Evolutionary conservation across 768 basidiomycete genomes (phyloP).

Genomic region (Boletus bicolor): DNA sequence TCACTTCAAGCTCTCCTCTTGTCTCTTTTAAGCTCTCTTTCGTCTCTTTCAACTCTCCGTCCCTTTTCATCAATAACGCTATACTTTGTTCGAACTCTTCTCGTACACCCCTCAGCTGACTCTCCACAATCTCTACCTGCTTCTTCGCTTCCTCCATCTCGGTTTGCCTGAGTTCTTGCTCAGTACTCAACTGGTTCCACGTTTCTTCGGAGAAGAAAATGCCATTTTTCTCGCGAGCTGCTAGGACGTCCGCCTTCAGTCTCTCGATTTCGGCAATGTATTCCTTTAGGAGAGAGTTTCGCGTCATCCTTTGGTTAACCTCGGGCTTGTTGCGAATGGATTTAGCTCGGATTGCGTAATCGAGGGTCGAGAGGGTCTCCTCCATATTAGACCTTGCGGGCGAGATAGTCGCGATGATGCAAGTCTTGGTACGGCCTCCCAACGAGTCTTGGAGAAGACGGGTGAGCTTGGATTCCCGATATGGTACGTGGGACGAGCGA

Average conservation of each 20-base stretch:
- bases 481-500: conserved; percentile 87
- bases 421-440: conserved; percentile 95
- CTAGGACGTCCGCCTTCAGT: conserved; percentile 83
- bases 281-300: conserved; percentile 88
- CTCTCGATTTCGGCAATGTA: conserved; percentile 92
- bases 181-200: conserved; percentile 77
- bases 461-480: conserved; percentile 96
- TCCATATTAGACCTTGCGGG: conserved; percentile 93
- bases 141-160: conserved; percentile 81
- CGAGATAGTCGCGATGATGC: conserved; percentile 94
- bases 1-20: conserved; percentile 49
- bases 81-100: conserved; percentile 94
- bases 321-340: conserved; percentile 95
- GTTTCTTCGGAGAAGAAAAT: conserved; percentile 90
- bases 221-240: conserved; percentile 94
- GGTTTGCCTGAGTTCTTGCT: conserved; percentile 73
- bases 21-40: conserved; percentile 53
- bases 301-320: conserved; percentile 90
- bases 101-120: conserved; percentile 70
- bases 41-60: conserved; percentile 70
- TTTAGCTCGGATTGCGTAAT: conserved; percentile 94
- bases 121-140: conserved; percentile 79
- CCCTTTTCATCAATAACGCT: conserved; percentile 65
- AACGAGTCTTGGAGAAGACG: conserved; percentile 98
- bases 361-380: conserved; percentile 95